Evolutionary conservation across 345 rosid genomes (phyloP), one percentile per base, ranked within the genome.

Genomic region (Salix udensis): DNA sequence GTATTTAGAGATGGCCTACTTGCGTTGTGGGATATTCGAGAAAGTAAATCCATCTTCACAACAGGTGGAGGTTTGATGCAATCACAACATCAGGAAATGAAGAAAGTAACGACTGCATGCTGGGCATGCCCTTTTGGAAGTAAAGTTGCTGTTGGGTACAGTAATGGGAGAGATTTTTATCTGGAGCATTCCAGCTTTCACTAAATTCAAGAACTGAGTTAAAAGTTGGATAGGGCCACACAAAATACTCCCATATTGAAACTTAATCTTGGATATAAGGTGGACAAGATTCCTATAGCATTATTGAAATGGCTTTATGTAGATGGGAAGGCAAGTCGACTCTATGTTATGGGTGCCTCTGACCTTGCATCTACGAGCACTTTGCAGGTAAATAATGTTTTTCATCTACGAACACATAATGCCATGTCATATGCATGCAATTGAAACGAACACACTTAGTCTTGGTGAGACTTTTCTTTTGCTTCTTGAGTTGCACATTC

Each of bases 41-140:
- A 88, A 78, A 91, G 94, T 81, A 89, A 82, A 82, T 74, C 89
- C 24, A 65, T 88, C 74, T 80, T 89, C 67, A 79, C 85, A 76
- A 84, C 88, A 3, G 95, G 92, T 75, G 94, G 91, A 81, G 79
- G 84, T 46, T 80, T 79, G 65, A 70, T 87, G 78, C 92, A 80
- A n/a, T 77, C 88, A 66, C 78, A 81, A 68, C 70, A 85, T 15
- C 86, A 83, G 69, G 97, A 91, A 65, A 87, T 81, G 39, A 95
- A 90, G 88, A 88, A 87, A 84, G 94, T 82, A 71, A 91, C 97
- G 52, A 88, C 89, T 68, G 97, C 97, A 55, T 88, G 97, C 69
- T 95, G 97, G 98, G 92, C 86, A 55, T 95, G 98, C 50, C 94
- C 97, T 28, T 67, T 81, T 73, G 97, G 97, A 80, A 91, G 87